These are phyloP conservation scores for Periglandula ipomoeae DNA, from an alignment of 2,329 filamentous ascomycete species.

Conservation along the genomic window DNA sequence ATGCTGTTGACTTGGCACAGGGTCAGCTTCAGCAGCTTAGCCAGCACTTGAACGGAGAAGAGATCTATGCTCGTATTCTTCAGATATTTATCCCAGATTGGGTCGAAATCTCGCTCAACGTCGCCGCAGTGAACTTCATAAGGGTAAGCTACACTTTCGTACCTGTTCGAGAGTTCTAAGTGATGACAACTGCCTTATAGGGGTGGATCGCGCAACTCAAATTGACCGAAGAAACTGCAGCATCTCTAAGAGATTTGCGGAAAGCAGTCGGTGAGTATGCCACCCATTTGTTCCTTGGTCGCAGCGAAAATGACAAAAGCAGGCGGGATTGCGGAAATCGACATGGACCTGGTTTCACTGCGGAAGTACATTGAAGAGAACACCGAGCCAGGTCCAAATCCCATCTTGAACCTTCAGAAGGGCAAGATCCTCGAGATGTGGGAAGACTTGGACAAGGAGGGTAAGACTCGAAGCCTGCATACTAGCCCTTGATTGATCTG, in stretches of 20 bases:
- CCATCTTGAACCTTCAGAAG: neutral
- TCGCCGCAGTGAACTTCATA: neutral
- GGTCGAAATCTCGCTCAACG: neutral
- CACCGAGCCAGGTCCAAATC: neutral
- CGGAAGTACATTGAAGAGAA: constrained; percentile 1
- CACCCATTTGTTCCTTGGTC: neutral
- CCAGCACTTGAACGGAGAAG: neutral
- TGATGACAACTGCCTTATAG: too few species aligned
- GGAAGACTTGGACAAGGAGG: neutral
- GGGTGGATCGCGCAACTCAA: neutral
- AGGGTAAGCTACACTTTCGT: too few species aligned
- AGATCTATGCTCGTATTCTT: neutral
- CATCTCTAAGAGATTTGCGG: neutral
- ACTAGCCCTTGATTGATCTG: too few species aligned
- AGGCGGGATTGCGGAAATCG: neutral
- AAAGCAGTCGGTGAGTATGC: neutral
- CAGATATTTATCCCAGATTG: neutral
- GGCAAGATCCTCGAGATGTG: neutral
- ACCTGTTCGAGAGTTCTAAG: too few species aligned
- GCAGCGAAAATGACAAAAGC: too few species aligned
- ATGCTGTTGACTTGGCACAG: neutral
- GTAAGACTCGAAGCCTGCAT: neutral
- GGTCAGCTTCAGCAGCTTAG: neutral
- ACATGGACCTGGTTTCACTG: neutral
- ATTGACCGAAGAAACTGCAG: neutral